These are phyloP conservation scores for Rhizoclosmatium sp. DNA, from an alignment of 192 early-diverging fungal genomes.

Conservation along the genomic window DNA sequence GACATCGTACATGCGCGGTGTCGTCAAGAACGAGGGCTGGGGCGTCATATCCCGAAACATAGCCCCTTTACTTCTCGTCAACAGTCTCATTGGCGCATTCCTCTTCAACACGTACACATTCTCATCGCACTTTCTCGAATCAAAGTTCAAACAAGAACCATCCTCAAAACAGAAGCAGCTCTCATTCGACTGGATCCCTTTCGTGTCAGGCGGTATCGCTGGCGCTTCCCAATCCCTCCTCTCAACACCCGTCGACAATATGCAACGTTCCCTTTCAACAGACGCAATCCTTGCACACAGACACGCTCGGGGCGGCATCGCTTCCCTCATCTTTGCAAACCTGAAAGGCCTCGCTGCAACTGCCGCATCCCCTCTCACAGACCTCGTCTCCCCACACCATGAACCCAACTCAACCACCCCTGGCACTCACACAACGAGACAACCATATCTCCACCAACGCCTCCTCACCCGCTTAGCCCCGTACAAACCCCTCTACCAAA, in stretches of 20 bases:
- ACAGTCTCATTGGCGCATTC: constrained; percentile 55
- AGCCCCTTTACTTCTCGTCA: constrained; percentile 56
- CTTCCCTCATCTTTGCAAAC: constrained; percentile 3
- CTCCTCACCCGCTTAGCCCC: background rate
- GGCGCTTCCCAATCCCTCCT: constrained; percentile 55
- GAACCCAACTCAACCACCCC: background rate
- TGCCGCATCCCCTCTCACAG: background rate
- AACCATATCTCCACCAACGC: background rate
- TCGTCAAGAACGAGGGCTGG: constrained; percentile 52
- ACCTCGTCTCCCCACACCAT: background rate
- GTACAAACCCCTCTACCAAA: constrained; percentile 43
- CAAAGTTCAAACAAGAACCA: background rate
- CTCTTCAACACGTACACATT: constrained; percentile 62
- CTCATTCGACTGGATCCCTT: constrained; percentile 44
- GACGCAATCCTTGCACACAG: constrained; percentile 43
- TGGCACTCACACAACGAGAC: background rate
- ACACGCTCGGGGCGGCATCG: constrained; percentile 18
- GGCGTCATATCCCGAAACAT: constrained; percentile 49
- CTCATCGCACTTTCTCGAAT: constrained; percentile 4
- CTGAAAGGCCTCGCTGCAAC: background rate
- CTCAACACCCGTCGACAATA: constrained; percentile 56
- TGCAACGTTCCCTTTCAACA: constrained; percentile 43
- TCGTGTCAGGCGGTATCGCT: constrained; percentile 52
- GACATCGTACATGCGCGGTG: constrained; percentile 36
- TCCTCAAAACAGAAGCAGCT: constrained; percentile 1